Evolutionary conservation across 2,329 filamentous ascomycete species (phyloP).

Genomic region (Cladophialophora psammophila): DNA sequence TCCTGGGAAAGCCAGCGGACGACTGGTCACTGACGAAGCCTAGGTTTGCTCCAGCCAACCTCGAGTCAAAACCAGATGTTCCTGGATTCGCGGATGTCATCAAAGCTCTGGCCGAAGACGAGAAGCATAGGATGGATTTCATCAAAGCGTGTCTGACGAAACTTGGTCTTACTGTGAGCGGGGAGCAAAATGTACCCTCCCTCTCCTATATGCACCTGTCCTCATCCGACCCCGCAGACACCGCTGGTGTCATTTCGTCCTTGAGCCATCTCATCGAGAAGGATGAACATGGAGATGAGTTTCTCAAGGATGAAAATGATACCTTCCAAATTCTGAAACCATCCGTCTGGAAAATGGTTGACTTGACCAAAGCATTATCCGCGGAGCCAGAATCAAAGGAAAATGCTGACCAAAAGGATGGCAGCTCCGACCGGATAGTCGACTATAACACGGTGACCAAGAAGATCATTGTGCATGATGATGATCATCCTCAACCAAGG

Average conservation of each 20-base stretch:
- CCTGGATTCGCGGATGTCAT: conserved; percentile 76
- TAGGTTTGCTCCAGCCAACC: conserved; percentile 83
- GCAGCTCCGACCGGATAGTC: conserved; percentile 64
- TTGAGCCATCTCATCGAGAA: conserved; percentile 71
- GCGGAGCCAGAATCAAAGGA: conserved; percentile 43
- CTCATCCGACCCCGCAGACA: conserved; percentile 67
- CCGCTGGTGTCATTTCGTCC: conserved; percentile 71
- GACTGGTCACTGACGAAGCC: conserved; percentile 39
- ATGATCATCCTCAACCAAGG: conserved; percentile 70
- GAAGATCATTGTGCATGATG: conserved; percentile 74
- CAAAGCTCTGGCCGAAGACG: conserved; percentile 70
- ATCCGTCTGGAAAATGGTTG: conserved; percentile 65
- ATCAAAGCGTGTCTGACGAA: conserved; percentile 80
- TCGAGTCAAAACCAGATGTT: conserved; percentile 71
- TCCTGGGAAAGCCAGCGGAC: conserved; percentile 31
- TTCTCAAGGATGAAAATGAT: conserved; percentile 82
- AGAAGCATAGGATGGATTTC: conserved; percentile 74
- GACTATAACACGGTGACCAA: conserved; percentile 80
- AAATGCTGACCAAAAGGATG: conserved; percentile 44
- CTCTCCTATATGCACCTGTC: conserved; percentile 86
- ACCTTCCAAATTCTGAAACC: conserved; percentile 79
- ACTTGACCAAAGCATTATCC: conserved; percentile 63
- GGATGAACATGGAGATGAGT: conserved; percentile 70
- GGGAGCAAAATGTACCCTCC: conserved; percentile 74
- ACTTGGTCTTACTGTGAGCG: conserved; percentile 79